Base-by-base conservation (phyloP, 148 eudicot species). In the Camellia granthamiana region DNA sequence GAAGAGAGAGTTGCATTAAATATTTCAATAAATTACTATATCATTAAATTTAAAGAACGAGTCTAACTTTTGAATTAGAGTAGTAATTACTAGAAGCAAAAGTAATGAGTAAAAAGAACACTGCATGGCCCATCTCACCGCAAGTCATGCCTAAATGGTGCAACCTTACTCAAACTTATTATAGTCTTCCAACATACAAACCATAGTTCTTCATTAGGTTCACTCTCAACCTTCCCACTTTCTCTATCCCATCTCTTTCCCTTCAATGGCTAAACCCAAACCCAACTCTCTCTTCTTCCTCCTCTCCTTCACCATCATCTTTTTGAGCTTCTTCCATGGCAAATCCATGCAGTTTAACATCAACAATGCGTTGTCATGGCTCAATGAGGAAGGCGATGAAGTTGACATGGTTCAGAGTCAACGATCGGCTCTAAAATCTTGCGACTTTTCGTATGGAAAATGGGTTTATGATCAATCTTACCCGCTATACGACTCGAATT, bases 401-500 rank as follows among this genome's bases (percentile, higher is more conserved):
- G 63, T 89, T 15, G 80, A 62, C 80, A 87, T 84, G 89, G 84
- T 89, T 0, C 82, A 76, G 51, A 82, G 84, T 52, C 72, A 76
- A 12, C 88, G 78, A 6, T 76, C 75, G 66, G 86, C 86, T 1
- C 68, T 47, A 18, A 79, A 65, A 51, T 83, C 78, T 42, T 94
- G 98, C 44, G 94, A 94, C 71, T 81, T 87, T 0, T 87, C 90
- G 5, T 73, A 54, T 42, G 98, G 98, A 9, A 88, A 94, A 79
- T 94, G 98, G 98, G 92, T 92, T 74, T 89, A 78, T 78, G 98
- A 94, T 83, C 84, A 90, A 61, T 81, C 92, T 9, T 94, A 94
- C 65, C 98, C 98, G 44, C 88, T 94, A 6, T 94, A 94, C 80
- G 93, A 92, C 16, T 73, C 93, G 7, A 86, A 79, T 69, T 94